These are phyloP conservation scores for Nemania sp. DNA, from an alignment of 2,329 filamentous ascomycete species.

Conservation along the genomic window DNA sequence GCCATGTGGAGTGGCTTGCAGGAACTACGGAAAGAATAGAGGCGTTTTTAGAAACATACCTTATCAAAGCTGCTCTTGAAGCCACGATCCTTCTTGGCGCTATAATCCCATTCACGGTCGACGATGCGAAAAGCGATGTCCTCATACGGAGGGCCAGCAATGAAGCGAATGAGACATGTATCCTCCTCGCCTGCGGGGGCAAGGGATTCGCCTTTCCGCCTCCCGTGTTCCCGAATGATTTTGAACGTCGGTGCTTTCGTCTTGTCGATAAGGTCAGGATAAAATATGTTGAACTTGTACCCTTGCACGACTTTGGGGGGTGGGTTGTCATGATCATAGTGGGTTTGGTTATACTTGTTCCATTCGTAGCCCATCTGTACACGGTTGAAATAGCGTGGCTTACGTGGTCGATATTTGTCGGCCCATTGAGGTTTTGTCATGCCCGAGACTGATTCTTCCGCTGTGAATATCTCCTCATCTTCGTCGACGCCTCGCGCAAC, in stretches of 20 bases:
- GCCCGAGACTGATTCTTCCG: slow-evolving; percentile 82
- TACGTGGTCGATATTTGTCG: slow-evolving; percentile 86
- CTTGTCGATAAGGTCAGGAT: slow-evolving; percentile 96
- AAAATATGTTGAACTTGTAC: slow-evolving; percentile 99
- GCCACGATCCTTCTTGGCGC: slow-evolving; percentile 91
- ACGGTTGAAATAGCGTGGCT: slow-evolving; percentile 96
- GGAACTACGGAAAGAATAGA: slow-evolving; percentile 29
- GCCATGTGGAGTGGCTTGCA: slow-evolving; percentile 26
- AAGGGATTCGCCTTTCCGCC: slow-evolving; percentile 90
- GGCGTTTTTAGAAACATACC: slow-evolving; percentile 64
- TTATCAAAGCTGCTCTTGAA: slow-evolving; percentile 98
- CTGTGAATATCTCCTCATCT: slow-evolving; percentile 94
- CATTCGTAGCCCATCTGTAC: slow-evolving; percentile 99
- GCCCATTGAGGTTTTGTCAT: slow-evolving; percentile 79
- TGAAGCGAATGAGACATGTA: slow-evolving; percentile 95
- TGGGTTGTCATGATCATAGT: slow-evolving; percentile 98
- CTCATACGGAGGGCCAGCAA: slow-evolving; percentile 94
- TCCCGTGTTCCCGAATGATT: slow-evolving; percentile 92
- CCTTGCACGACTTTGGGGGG: slow-evolving; percentile 98
- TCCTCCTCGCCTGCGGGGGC: slow-evolving; percentile 95
- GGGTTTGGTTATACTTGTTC: slow-evolving; percentile 99
- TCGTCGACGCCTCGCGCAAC: slow-evolving; percentile 91
- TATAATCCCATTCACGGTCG: slow-evolving; percentile 99
- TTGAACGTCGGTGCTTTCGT: slow-evolving; percentile 94
- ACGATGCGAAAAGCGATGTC: slow-evolving; percentile 98